Base-by-base conservation (phyloP, 2,329 filamentous ascomycete species). In the Fusarium proliferatum region DNA sequence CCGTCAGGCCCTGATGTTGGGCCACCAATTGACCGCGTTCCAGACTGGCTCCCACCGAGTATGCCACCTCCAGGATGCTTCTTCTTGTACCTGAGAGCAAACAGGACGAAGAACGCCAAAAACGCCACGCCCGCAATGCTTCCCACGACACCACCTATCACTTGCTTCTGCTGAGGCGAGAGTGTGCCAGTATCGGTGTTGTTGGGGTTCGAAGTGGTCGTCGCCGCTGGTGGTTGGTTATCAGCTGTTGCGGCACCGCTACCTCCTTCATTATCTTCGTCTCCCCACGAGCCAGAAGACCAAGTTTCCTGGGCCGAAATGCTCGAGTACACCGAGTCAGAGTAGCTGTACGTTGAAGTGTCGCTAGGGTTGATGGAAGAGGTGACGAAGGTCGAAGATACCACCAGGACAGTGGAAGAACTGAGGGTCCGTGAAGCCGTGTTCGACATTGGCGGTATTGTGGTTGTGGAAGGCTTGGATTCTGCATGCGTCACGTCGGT, bases 41-140 rank as follows among this genome's bases (percentile, higher is more conserved):
- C 75, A 42, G 80, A 77, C 45, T 82, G 82, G 21, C 78, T 80
- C 34, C 85, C 84, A 41, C 82, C 83, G 5, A 87, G 81, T 38
- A 87, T 80, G n/a, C 83, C 76, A 72, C 84, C 81, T 49, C 81
- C 84, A 11, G 83, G 80, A 63, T 84, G 84, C 63, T 84, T 85
- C 77, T 86, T 90, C 83, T 86, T 90, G 83, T 88, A 89, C 73
- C 85, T 84, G 48, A 91, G 77, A n/a, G 87, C 75, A 66, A 88
- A 82, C 64, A 91, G 80, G 10, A 89, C 79, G 26, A 91, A 78
- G 9, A 91, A 78, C 8, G 89, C 80, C 55, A 92, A 78, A 51
- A 91, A 82, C 17, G 89, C 89, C 4, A 88, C 80, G 23, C 89
- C 90, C 21, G 90, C 89, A 38, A 92, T 79, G 45, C 87, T 85